Conservation (phyloP, 2,329 filamentous ascomycete genomes). For the Colletotrichum shisoi region DNA sequence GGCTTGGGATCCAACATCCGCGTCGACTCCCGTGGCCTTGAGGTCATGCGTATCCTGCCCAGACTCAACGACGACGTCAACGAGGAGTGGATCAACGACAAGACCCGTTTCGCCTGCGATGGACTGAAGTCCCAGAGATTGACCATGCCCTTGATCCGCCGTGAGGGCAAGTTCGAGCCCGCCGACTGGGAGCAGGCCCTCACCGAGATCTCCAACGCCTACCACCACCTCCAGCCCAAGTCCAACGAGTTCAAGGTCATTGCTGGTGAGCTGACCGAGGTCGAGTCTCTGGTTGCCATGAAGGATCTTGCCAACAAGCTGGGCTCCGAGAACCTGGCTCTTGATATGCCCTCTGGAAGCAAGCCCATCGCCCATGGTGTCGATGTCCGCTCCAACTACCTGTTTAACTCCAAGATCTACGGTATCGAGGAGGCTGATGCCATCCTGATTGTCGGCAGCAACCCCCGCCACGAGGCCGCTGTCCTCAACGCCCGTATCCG, state of each 20-base stretch:
- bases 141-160: constrained; percentile 88
- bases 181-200: constrained; percentile 96
- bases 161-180: constrained; percentile 89
- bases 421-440: constrained; percentile 93
- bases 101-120: constrained; percentile 94
- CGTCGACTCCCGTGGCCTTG: constrained; percentile 88
- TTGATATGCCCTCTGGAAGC: constrained; percentile 86
- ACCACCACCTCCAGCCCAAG: constrained; percentile 79
- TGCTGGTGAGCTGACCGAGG: constrained; percentile 88
- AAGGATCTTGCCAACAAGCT: constrained; percentile 98
- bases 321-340: constrained; percentile 91
- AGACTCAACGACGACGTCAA: constrained; percentile 97
- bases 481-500: constrained; percentile 95
- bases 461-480: constrained; percentile 93
- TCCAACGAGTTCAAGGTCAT: constrained; percentile 96
- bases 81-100: constrained; percentile 99
- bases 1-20: constrained; percentile 93
- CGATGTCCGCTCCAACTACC: constrained; percentile 91
- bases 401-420: constrained; percentile 94
- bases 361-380: constrained; percentile 89
- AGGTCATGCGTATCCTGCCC: constrained; percentile 94
- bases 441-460: constrained; percentile 92
- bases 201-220: constrained; percentile 82
- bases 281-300: constrained; percentile 92
- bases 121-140: constrained; percentile 95